Conservation (phyloP, 2,329 filamentous ascomycete genomes). For the Huntiella decipiens region DNA sequence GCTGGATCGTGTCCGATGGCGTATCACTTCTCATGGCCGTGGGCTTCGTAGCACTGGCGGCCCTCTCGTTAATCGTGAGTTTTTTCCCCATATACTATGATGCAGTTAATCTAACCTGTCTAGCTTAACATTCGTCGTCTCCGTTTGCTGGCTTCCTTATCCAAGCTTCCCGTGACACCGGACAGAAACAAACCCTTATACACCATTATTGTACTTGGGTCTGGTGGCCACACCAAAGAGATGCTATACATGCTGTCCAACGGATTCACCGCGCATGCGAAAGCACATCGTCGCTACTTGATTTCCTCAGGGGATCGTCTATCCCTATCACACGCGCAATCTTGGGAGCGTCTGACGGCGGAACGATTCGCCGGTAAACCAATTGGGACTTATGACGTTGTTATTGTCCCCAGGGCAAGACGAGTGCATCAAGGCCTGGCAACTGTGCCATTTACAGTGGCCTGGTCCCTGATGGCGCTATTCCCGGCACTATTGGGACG, state of each 20-base stretch:
- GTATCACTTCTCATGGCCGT: not conserved
- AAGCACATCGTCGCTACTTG: constrained; percentile 31
- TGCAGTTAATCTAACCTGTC: not conserved
- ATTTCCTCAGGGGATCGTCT: constrained; percentile 23
- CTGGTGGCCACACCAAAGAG: constrained; percentile 85
- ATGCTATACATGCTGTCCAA: constrained; percentile 68
- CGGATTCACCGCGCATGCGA: constrained; percentile 36
- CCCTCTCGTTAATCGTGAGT: constrained; percentile 1
- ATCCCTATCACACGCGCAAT: constrained; percentile 50
- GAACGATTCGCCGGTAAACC: not conserved
- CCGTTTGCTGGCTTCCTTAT: not conserved
- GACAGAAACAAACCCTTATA: constrained; percentile 3
- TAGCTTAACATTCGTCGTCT: constrained; percentile 6
- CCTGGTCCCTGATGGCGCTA: constrained; percentile 46
- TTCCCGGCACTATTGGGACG: constrained; percentile 32
- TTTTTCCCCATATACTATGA: not conserved
- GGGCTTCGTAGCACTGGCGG: not conserved
- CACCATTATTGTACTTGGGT: constrained; percentile 49
- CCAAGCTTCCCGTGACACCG: not conserved
- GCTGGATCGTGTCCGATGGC: not conserved
- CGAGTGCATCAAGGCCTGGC: constrained; percentile 63
- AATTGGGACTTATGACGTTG: constrained; percentile 40
- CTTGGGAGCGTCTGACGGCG: constrained; percentile 13
- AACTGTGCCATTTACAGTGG: constrained; percentile 50
- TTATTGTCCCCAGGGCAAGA: constrained; percentile 56